Evolutionary conservation across 805 yeast genomes (phyloP).

Genomic region (Candida quercuum): DNA sequence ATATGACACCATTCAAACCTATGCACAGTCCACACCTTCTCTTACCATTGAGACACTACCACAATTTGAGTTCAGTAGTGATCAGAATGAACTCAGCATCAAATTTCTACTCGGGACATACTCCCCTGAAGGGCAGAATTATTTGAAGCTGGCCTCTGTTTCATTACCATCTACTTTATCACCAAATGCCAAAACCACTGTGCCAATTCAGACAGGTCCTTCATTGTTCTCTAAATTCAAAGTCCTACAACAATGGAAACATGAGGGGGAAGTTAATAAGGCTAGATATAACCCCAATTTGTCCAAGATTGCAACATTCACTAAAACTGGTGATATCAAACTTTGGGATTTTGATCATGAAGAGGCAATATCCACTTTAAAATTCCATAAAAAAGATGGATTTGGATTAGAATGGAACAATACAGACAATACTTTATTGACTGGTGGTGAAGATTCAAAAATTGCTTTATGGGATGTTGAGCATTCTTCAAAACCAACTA

Average conservation of each 20-base stretch:
- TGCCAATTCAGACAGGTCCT: conserved; percentile 26
- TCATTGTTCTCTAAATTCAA: conserved; percentile 36
- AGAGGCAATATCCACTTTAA: conserved; percentile 27
- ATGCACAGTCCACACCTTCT: conserved; percentile 52
- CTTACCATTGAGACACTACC: conserved; percentile 56
- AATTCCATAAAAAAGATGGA: conserved; percentile 62
- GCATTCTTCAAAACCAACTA: conserved; percentile 35
- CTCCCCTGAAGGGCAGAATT: conserved; percentile 32
- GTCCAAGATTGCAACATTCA: conserved; percentile 17
- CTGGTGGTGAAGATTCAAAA: conserved; percentile 63
- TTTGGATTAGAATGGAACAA: conserved; percentile 67
- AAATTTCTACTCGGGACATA: conserved; percentile 45
- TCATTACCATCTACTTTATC: conserved; percentile 41
- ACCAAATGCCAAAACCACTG: conserved; percentile 22
- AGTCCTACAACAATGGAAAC: conserved; percentile 39
- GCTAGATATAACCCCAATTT: conserved; percentile 40
- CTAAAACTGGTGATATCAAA: conserved; percentile 40
- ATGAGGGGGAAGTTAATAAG: conserved; percentile 56
- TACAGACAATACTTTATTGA: conserved; percentile 39
- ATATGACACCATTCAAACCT: conserved; percentile 62
- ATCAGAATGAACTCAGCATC: conserved; percentile 28
- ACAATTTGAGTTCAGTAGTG: conserved; percentile 16
- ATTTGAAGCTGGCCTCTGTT: conserved; percentile 35
- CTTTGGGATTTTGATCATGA: conserved; percentile 31
- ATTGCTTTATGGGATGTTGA: conserved; percentile 68